Percentiles rank a stretch among this genome's conserved stretches.
Conservation (phyloP, 75 land plant genomes). For the Sequoia sempervirens region DNA sequence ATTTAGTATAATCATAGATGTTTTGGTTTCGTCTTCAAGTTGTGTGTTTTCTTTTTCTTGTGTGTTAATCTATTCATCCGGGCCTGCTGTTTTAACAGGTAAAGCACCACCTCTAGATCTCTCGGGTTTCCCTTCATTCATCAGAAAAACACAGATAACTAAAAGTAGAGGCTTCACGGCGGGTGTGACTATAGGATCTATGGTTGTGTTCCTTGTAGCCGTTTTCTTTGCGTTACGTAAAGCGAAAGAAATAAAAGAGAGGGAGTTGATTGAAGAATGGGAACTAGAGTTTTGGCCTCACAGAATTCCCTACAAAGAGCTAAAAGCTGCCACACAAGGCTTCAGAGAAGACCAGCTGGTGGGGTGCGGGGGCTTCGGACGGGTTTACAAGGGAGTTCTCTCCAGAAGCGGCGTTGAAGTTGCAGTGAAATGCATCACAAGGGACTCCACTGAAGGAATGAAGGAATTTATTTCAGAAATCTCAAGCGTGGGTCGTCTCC, state of each 20-base stretch:
- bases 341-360: conserved; percentile 10
- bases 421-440: conserved; percentile 23
- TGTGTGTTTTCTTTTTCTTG: too few relatives aligned
- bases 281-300: conserved; percentile 19
- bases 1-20: too few relatives aligned
- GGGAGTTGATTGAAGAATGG: conserved; percentile 16
- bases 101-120: not conserved
- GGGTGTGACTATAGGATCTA: not conserved
- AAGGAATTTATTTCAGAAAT: conserved; percentile 21
- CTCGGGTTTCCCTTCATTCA: not conserved
- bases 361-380: conserved; percentile 19
- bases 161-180: not conserved
- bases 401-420: not conserved
- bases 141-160: not conserved
- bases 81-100: not conserved
- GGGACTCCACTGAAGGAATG: conserved; percentile 18
- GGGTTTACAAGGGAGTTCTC: conserved; percentile 22
- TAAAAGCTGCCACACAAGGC: conserved; percentile 9
- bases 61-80: too few relatives aligned
- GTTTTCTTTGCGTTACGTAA: not conserved
- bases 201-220: not conserved
- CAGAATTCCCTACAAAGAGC: conserved; percentile 18
- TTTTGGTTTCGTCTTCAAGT: too few relatives aligned
- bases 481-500: conserved; percentile 19
- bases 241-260: not conserved